Base-by-base conservation (phyloP, 208 protist species). In the Angomonas ambiguus region DNA sequence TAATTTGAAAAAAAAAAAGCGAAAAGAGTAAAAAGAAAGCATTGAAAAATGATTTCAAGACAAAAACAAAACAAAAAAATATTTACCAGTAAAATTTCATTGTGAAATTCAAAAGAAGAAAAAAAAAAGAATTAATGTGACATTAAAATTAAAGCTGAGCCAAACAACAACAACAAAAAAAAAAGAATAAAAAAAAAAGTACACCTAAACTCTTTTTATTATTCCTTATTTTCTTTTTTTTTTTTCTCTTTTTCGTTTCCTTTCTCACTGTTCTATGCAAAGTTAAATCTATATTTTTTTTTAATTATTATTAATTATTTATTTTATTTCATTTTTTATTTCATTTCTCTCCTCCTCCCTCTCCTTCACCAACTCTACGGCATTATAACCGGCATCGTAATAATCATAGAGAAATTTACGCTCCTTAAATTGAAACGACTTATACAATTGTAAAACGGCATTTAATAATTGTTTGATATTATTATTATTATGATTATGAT, bases 331-430 rank as follows among this genome's bases (percentile, higher is more conserved):
- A 32, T 42, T 51, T 11, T 0, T 11, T 33, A 65, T 69, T 30
- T 31, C 31, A n/a, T n/a, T n/a, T n/a, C n/a, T n/a, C n/a, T n/a
- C n/a, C n/a, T n/a, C n/a, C n/a, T n/a, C n/a, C n/a, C n/a, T n/a
- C n/a, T n/a, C n/a, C 45, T 62, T 75, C 42, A 93, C 71, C 64
- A 93, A 81, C 67, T 93, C 87, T 65, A 91, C 80, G 1, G 76
- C 87, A 45, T 93, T 84, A 10, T 69, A 62, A 42, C 51, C 38
- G 0, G 65, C 64, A 33, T 42, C 77, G 57, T 93, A 93, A 69
- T 93, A 93, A 16, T 63, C 45, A 8, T 71, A 74, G 2, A 89
- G 61, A 45, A 80, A 63, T 6, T 78, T 62, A 8, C 87, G 73
- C 42, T 80, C 70, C 18, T 20, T 42, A 51, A 93, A 93, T 10